phyloP scores from a whole-genome alignment of 75 land plant genomes.

The Adiantum capillusveneris region DNA sequence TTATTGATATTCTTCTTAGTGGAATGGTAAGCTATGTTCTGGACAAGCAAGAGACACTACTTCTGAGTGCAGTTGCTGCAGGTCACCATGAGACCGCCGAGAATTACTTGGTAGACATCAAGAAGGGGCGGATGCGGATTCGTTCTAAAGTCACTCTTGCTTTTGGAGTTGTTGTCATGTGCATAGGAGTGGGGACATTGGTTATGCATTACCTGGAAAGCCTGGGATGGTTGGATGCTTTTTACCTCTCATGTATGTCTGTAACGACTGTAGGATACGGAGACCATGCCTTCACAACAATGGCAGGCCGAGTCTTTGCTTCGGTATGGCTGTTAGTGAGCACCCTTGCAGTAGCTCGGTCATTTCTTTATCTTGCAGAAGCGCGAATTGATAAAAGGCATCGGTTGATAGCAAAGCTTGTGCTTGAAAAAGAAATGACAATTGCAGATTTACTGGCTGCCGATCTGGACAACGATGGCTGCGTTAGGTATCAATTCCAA shows the following conservation, averaged over 20 bases:
- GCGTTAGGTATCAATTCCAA: conserved; percentile 59
- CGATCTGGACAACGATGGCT: conserved; percentile 52
- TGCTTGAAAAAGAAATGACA: conserved; percentile 37
- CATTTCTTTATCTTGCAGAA: conserved; percentile 69
- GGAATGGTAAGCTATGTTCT: conserved; percentile 32
- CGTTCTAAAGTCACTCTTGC: conserved; percentile 23
- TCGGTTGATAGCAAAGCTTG: conserved; percentile 53
- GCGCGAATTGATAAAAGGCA: conserved; percentile 67
- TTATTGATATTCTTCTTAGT: conserved; percentile 23
- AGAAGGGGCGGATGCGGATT: conserved; percentile 27
- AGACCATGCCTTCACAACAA: conserved; percentile 60
- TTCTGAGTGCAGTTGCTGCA: conserved; percentile 23
- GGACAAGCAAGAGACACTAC: conserved; percentile 29
- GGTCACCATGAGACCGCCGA: conserved; percentile 19
- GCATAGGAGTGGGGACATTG: conserved; percentile 19
- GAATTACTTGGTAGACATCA: conserved; percentile 20
- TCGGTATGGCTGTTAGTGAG: conserved; percentile 70
- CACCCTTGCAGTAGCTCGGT: conserved; percentile 69
- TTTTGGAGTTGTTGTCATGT: conserved; percentile 19
- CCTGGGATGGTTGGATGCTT: conserved; percentile 48
- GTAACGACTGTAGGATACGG: conserved; percentile 90
- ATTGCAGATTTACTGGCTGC: conserved; percentile 61
- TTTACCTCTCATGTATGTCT: conserved; percentile 72
- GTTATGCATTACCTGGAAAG: conserved; percentile 34
- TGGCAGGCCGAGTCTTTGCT: conserved; percentile 60